Percentiles rank a stretch among this genome's conserved stretches.
Conservation (phyloP, 495 filamentous ascomycete genomes). For the Mytilinidion resinicola region DNA sequence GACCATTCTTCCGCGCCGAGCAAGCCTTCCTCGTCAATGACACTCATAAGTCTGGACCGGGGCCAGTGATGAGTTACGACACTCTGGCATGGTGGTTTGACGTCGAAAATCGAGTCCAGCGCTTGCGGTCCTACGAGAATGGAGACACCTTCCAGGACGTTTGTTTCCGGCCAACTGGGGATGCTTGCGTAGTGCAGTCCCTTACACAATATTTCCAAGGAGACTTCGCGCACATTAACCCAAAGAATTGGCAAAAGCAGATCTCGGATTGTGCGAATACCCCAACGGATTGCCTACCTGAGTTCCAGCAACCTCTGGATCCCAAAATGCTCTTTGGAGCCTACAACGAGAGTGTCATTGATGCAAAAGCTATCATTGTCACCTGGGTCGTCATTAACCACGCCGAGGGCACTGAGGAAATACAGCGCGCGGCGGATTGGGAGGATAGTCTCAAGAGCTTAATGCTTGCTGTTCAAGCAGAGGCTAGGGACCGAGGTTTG, state of each 20-base stretch:
- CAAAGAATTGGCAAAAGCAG: constrained; percentile 59
- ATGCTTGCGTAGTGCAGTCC: constrained; percentile 88
- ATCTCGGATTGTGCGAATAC: constrained; percentile 65
- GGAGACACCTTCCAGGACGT: constrained; percentile 69
- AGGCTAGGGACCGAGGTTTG: constrained; percentile 70
- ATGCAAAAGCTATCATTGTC: constrained; percentile 71
- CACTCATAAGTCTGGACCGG: constrained; percentile 52
- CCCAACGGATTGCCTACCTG: constrained; percentile 75
- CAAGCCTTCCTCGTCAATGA: constrained; percentile 94
- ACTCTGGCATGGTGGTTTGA: constrained; percentile 92
- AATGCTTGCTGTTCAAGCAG: constrained; percentile 67
- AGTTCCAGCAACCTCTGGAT: constrained; percentile 77
- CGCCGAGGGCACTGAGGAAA: constrained; percentile 60
- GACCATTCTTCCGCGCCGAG: constrained; percentile 90
- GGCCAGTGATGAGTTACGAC: constrained; percentile 78
- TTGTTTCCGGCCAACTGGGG: constrained; percentile 87
- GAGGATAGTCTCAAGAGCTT: constrained; percentile 66
- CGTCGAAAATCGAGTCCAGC: constrained; percentile 67
- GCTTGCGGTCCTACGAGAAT: constrained; percentile 58
- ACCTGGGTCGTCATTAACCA: constrained; percentile 97
- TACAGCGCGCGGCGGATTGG: constrained; percentile 78
- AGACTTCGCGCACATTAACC: constrained; percentile 54
- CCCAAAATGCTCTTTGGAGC: constrained; percentile 83
- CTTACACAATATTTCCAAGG: constrained; percentile 78
- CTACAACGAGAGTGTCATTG: constrained; percentile 60